phyloP scores from a whole-genome alignment of 768 basidiomycete genomes.

The Rhodotorula taiwanensis region DNA sequence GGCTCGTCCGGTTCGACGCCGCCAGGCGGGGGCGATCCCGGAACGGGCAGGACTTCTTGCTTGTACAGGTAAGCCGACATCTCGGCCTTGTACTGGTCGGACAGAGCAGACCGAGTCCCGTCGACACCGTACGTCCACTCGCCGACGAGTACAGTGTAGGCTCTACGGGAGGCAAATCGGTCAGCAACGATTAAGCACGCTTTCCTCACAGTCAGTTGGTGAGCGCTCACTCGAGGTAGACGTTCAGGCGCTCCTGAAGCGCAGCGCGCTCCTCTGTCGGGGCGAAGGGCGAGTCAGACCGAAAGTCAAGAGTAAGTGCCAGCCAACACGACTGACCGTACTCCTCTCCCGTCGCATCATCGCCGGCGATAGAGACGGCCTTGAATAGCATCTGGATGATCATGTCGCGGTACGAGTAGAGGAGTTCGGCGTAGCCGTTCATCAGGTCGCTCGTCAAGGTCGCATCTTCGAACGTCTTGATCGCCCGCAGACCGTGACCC shows the following conservation, averaged over 20 bases:
- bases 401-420: constrained; percentile 32
- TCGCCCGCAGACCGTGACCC: constrained; percentile 22
- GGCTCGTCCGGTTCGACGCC: not conserved
- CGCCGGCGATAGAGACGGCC: constrained; percentile 22
- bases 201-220: no score
- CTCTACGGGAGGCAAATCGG: not conserved
- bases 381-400: constrained; percentile 27
- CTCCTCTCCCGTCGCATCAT: constrained; percentile 37
- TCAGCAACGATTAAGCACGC: no score
- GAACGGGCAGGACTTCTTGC: constrained; percentile 7
- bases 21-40: not conserved
- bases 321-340: constrained; percentile 6
- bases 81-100: constrained; percentile 13
- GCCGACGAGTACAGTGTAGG: constrained; percentile 16
- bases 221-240: constrained; percentile 29
- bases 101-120: constrained; percentile 3
- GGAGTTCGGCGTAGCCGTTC: constrained; percentile 35
- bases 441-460: constrained; percentile 22
- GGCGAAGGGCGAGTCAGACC: no score
- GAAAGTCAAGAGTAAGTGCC: no score
- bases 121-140: constrained; percentile 15
- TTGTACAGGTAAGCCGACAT: not conserved
- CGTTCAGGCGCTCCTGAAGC: constrained; percentile 34
- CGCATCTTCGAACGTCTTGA: constrained; percentile 21
- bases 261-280: constrained; percentile 27